These are phyloP conservation scores for Ganoderma resinaceum DNA, from an alignment of 1,284 basidiomycete species.

Conservation along the genomic window DNA sequence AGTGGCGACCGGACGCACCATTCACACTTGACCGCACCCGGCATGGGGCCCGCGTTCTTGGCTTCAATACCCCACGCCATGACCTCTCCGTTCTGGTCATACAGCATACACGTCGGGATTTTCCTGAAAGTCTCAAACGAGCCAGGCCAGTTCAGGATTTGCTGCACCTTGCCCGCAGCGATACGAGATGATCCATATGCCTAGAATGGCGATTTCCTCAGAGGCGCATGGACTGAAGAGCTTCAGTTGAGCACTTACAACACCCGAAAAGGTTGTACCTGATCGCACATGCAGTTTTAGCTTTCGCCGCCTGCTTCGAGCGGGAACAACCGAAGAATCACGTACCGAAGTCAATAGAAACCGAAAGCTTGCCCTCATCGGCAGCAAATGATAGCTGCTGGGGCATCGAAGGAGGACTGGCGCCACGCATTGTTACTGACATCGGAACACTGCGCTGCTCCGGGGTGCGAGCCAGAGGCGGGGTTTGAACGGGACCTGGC, in stretches of 20 bases:
- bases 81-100: constrained; percentile 72
- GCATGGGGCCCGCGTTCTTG: constrained; percentile 73
- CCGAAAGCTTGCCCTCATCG: constrained; percentile 73
- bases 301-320: constrained; percentile 6
- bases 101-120: constrained; percentile 81
- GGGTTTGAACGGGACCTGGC: constrained; percentile 18
- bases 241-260: constrained; percentile 56
- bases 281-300: constrained; percentile 21
- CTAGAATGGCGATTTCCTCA: constrained; percentile 41
- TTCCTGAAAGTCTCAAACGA: constrained; percentile 83
- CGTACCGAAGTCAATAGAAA: constrained; percentile 82
- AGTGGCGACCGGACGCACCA: constrained; percentile 48
- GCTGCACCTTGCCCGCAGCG: constrained; percentile 75
- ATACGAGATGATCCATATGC: constrained; percentile 85
- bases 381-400: constrained; percentile 30
- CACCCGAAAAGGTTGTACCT: constrained; percentile 86
- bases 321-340: constrained; percentile 16
- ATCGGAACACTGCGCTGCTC: constrained; percentile 35
- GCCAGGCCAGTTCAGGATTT: constrained; percentile 81
- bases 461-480: constrained; percentile 24
- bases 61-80: constrained; percentile 83
- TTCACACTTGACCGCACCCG: constrained; percentile 74
- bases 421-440: constrained; percentile 27
- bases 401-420: constrained; percentile 29
- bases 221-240: constrained; percentile 4